Percentiles rank a stretch among this genome's conserved stretches.
Evolutionary conservation across 208 protist species (phyloP).

Genomic region (Vickermania ingenoplastis): DNA sequence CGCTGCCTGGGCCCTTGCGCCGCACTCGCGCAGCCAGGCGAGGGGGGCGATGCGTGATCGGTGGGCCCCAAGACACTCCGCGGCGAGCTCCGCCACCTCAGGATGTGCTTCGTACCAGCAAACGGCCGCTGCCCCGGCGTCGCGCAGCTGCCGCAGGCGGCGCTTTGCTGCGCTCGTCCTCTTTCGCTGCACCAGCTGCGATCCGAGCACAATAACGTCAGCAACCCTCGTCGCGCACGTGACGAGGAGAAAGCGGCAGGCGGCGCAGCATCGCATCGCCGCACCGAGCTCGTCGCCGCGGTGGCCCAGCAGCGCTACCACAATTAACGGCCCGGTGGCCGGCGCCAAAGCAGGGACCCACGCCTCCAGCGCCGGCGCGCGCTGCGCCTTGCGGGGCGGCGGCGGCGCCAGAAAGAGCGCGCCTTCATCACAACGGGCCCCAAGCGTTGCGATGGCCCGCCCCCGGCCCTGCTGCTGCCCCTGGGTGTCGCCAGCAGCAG

Average conservation of each 20-base stretch:
- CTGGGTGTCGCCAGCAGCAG: neutral
- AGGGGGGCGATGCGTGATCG: conserved; percentile 16
- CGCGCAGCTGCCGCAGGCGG: neutral
- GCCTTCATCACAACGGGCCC: neutral
- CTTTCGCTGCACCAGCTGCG: conserved; percentile 14
- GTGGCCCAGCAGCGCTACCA: conserved; percentile 44
- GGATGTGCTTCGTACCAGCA: neutral
- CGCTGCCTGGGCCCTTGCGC: conserved; percentile 1
- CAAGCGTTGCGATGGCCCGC: neutral
- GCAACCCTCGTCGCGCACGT: conserved; percentile 35
- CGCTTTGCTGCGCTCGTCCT: no score
- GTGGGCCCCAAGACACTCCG: conserved; percentile 14
- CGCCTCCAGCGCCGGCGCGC: no score
- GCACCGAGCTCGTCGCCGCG: conserved; percentile 22
- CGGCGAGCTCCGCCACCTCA: conserved; percentile 11
- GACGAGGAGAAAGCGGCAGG: conserved; percentile 49
- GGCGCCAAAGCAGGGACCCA: conserved; percentile 5
- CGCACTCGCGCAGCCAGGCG: conserved; percentile 20
- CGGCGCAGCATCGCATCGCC: conserved; percentile 16
- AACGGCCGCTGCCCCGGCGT: neutral
- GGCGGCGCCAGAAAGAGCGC: neutral
- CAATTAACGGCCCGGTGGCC: conserved; percentile 6
- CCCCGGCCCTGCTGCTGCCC: neutral
- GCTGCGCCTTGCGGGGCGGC: no score
- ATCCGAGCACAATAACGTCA: conserved; percentile 70